These are phyloP conservation scores for Schwanniomyces vanrijiae DNA, from an alignment of 805 yeast species.

Conservation along the genomic window DNA sequence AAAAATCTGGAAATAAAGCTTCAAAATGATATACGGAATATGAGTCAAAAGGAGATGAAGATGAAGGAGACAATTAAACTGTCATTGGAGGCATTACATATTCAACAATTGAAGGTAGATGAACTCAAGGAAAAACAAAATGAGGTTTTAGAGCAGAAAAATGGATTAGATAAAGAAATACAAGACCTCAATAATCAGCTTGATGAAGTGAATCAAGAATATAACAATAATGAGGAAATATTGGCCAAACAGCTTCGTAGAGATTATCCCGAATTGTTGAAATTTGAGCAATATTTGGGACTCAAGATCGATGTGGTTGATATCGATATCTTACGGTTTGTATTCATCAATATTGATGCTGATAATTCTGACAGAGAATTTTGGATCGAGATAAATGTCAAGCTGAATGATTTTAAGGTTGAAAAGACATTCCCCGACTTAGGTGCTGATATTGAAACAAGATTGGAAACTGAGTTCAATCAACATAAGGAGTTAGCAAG, in stretches of 20 bases:
- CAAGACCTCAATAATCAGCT: constrained; percentile 13
- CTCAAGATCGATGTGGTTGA: constrained; percentile 51
- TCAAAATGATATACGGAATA: constrained; percentile 26
- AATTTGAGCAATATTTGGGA: constrained; percentile 57
- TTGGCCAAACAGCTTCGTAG: constrained; percentile 44
- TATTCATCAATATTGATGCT: constrained; percentile 49
- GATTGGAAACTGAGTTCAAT: constrained; percentile 23
- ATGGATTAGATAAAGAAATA: constrained; percentile 25
- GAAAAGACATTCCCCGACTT: constrained; percentile 39
- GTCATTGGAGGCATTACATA: constrained; percentile 21
- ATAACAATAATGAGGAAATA: constrained; percentile 29
- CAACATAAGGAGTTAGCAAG: constrained; percentile 24
- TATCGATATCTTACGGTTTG: constrained; percentile 47
- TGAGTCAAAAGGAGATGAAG: constrained; percentile 24
- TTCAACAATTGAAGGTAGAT: constrained; percentile 35
- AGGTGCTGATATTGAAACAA: constrained; percentile 11
- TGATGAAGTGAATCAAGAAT: constrained; percentile 11
- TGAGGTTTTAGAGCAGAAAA: constrained; percentile 28
- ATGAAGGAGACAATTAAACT: constrained; percentile 25
- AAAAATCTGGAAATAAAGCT: constrained; percentile 30
- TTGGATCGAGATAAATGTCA: constrained; percentile 46
- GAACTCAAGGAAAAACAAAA: constrained; percentile 34
- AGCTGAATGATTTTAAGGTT: constrained; percentile 40
- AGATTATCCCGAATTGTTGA: constrained; percentile 51
- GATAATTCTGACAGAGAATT: constrained; percentile 41